Evolutionary conservation across 2,329 filamentous ascomycete species (phyloP).

Genomic region (Davidsoniella virescens): DNA sequence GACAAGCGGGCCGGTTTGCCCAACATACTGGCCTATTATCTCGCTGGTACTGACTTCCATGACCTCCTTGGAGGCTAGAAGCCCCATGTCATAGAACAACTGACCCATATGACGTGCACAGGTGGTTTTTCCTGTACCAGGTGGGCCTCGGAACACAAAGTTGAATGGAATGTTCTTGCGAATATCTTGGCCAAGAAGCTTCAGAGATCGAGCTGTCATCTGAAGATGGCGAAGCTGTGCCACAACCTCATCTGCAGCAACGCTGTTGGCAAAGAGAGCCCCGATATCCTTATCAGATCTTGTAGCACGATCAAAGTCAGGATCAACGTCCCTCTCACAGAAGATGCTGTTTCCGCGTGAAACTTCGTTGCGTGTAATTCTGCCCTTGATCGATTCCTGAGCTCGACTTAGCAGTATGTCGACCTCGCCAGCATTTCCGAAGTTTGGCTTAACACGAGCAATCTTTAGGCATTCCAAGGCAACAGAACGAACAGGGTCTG

Average conservation of each 20-base stretch:
- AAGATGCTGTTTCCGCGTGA: background rate
- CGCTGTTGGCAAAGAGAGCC: conserved; percentile 38
- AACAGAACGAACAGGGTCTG: conserved; percentile 30
- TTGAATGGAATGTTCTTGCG: conserved; percentile 44
- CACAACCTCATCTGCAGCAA: conserved; percentile 42
- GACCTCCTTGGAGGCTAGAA: conserved; percentile 43
- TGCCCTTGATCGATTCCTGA: conserved; percentile 16
- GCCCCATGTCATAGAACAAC: conserved; percentile 58
- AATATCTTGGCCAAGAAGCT: conserved; percentile 16
- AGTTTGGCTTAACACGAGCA: conserved; percentile 39
- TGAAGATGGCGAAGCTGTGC: conserved; percentile 38
- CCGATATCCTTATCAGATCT: conserved; percentile 29
- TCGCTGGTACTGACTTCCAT: conserved; percentile 52
- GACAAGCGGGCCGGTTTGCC: conserved; percentile 54
- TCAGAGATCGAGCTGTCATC: conserved; percentile 20
- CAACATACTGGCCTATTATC: conserved; percentile 50
- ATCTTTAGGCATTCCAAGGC: conserved; percentile 44
- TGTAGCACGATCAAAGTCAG: conserved; percentile 2
- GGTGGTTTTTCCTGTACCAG: conserved; percentile 58
- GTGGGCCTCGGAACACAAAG: conserved; percentile 50
- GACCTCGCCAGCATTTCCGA: conserved; percentile 60
- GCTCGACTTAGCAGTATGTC: conserved; percentile 48
- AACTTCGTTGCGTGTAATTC: background rate
- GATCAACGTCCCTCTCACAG: background rate
- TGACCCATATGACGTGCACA: conserved; percentile 60